Percentiles rank a stretch among this genome's conserved stretches.
Evolutionary conservation across 1,284 basidiomycete species (phyloP).

Genomic region (Sanguinoderma infundibulare): DNA sequence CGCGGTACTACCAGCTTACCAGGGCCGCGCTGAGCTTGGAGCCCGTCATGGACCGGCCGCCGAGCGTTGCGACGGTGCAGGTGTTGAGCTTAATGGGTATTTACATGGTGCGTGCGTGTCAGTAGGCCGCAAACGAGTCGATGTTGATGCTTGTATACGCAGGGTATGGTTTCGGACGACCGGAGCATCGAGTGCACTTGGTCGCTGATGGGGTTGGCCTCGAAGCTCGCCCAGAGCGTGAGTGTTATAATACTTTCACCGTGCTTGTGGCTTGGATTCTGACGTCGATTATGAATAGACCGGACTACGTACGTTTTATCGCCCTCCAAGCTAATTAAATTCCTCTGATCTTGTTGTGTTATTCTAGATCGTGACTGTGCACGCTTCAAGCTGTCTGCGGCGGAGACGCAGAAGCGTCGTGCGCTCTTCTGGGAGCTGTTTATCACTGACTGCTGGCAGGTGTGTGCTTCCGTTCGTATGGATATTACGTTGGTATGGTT

Average conservation of each 20-base stretch:
- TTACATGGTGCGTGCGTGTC: conserved; percentile 49
- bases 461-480: conserved; percentile 21
- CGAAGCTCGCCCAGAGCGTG: conserved; percentile 41
- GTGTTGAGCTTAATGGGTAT: conserved; percentile 68
- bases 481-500: not conserved
- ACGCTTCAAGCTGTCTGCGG: conserved; percentile 42
- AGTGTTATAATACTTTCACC: conserved; percentile 14
- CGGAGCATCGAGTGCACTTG: conserved; percentile 43
- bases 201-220: conserved; percentile 39
- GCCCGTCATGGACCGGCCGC: conserved; percentile 67
- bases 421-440: conserved; percentile 54
- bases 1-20: conserved; percentile 60
- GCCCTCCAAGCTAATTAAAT: no score
- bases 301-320: conserved; percentile 34
- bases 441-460: conserved; percentile 41
- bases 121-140: conserved; percentile 16
- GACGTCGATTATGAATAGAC: conserved; percentile 21
- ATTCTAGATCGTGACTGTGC: conserved; percentile 46
- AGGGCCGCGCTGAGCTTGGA: conserved; percentile 67
- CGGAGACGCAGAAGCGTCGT: conserved; percentile 47
- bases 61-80: conserved; percentile 71
- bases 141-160: not conserved
- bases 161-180: conserved; percentile 40
- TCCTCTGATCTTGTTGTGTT: no score
- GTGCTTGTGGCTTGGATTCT: no score